Evolutionary conservation across 768 basidiomycete species (phyloP), one percentile per base, ranked within the genome.

Genomic region (Serendipita sp.): DNA sequence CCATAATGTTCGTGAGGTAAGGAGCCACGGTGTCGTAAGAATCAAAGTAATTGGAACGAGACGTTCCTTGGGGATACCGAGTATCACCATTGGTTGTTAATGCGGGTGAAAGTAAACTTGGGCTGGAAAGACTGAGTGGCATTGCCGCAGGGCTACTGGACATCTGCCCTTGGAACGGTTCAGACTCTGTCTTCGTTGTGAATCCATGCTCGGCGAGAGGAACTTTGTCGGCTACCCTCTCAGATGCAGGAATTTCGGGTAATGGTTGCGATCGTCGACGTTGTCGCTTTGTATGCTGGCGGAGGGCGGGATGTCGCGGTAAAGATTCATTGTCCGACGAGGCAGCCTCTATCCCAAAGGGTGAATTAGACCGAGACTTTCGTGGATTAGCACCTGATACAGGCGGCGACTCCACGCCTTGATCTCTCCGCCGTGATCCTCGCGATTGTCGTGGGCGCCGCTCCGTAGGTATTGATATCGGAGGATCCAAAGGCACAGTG

Each of bases 31-130:
- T 30, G 24, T 58, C 33, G 53, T 58, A 30, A 30, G 53, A 24
- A 33, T 58, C 53, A 58, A 58, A 58, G 28, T 58, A 58, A 31
- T 58, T 58, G 45, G 45, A 48, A 48, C 45, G 45, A 48, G 45
- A 48, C 9, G 53, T 58, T n/a, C 24, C 26, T n/a, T 31, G 53
- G n/a, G 53, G 53, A 58, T 58, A 58, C 17, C 53, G 53, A 28
- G 53, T 30, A 34, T 58, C 53, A 31, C 53, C 53, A 34, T 58
- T 58, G 24, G 53, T n/a, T 4, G 53, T 24, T 9, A 26, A 31
- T 24, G 53, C 24, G 24, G 53, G 31, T 1, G 53, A 28, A 26
- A 31, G 53, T n/a, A n/a, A 11, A 20, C 24, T 24, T 34, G 53
- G 33, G 30, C 33, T 58, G 9, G 17, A 9, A 11, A 58, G 24